Evolutionary conservation across 2,329 filamentous ascomycete genomes (phyloP), one percentile per base, ranked within the genome.

Genomic region (Lecanicillium sp.): DNA sequence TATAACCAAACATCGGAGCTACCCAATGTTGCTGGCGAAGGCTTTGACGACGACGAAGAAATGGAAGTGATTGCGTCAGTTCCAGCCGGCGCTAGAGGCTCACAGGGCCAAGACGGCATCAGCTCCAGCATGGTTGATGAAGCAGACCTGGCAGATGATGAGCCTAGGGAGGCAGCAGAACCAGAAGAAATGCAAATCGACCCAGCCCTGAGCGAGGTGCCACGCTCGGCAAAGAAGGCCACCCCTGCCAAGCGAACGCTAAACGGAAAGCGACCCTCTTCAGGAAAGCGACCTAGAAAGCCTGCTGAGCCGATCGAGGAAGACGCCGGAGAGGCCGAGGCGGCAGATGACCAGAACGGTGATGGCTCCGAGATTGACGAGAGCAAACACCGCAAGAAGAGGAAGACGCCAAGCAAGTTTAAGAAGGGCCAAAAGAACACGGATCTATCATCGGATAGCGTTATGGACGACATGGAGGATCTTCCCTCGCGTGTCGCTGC

Each of bases 391-490:
- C 49, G 51, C 27, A 53, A 48, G 45, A 50, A 45, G 39, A 54
- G 48, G 32, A 40, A 32, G 48, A 55, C 48, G 19, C 51, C 55
- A 14, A 51, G 45, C 41, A 59, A 52, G 41, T 52, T 51, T 41
- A 54, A 49, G 33, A 47, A 42, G 14, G 43, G 39, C 11, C 19
- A 38, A 29, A 34, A 37, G 11, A 42, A 44, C n/a, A 29, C 30
- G 33, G 41, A 42, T 16, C 46, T 51, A 11, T 50, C 47, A 12
- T 57, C 52, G 4, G 56, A 58, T 16, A 62, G 59, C 28, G 53
- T 53, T 12, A 64, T 66, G 59, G 62, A 66, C 25, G 63, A 66
- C 31, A 65, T 67, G 64, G 62, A 65, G 38, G 64, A 67, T 41
- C 47, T 67, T 29, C 63, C 63, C 4, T 29, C 38, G 19, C 38